Conservation (phyloP, 2,329 filamentous ascomycete species). For the Pseudogymnoascus sp. region DNA sequence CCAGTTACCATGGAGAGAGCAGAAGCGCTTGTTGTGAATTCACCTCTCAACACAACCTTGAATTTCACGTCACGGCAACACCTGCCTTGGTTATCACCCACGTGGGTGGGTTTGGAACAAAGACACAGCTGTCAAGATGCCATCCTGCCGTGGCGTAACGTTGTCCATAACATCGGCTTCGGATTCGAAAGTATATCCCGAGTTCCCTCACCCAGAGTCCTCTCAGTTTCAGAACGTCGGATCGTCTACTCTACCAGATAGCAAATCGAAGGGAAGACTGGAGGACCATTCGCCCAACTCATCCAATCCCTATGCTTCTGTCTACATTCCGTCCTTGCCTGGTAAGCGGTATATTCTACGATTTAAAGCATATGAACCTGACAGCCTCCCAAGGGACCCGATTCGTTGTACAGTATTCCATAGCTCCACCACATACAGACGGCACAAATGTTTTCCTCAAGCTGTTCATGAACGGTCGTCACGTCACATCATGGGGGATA, state of each 20-base stretch:
- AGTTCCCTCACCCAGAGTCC: conserved; percentile 48
- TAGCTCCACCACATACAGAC: conserved; percentile 31
- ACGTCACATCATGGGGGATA: conserved; percentile 46
- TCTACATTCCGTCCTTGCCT: conserved; percentile 49
- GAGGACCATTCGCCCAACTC: neutral
- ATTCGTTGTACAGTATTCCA: conserved; percentile 45
- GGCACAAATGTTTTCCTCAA: conserved; percentile 46
- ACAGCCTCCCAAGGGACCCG: conserved; percentile 35
- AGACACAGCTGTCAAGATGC: conserved; percentile 20
- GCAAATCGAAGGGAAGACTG: neutral
- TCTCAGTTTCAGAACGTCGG: conserved; percentile 34
- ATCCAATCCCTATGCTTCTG: conserved; percentile 37
- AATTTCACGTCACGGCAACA: neutral
- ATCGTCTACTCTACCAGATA: neutral
- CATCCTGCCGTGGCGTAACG: conserved; percentile 23
- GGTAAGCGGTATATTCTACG: conserved; percentile 29
- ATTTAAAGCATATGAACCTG: neutral
- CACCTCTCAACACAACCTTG: neutral
- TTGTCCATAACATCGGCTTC: conserved; percentile 23
- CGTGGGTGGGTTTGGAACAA: neutral
- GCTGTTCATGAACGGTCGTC: conserved; percentile 46
- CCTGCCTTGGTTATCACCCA: neutral
- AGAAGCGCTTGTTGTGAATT: conserved; percentile 5
- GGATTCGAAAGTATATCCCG: conserved; percentile 35
- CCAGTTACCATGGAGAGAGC: neutral